A percentile compares a stretch with the other conserved stretches of the same genome.
Evolutionary conservation across 2,329 filamentous ascomycete species (phyloP).

Genomic region (Domatiomyces globalis): DNA sequence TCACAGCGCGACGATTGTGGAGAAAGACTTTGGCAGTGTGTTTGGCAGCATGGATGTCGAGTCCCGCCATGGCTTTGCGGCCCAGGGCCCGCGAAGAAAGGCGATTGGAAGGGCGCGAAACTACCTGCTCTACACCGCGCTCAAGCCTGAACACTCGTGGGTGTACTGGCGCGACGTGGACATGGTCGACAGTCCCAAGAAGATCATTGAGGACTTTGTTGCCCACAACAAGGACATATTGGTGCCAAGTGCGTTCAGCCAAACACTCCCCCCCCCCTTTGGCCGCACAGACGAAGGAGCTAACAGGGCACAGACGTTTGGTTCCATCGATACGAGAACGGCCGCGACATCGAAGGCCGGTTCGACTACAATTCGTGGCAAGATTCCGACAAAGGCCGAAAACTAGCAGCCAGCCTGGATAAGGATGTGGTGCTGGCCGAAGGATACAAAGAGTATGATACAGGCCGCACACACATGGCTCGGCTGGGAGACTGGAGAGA

Average conservation of each 20-base stretch:
- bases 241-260: constrained; percentile 64
- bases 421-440: constrained; percentile 79
- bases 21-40: constrained; percentile 75
- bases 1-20: constrained; percentile 66
- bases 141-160: constrained; percentile 94
- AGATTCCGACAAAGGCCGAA: constrained; percentile 72
- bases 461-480: constrained; percentile 79
- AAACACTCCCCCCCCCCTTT: background rate
- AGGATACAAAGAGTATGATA: constrained; percentile 89
- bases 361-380: constrained; percentile 99
- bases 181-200: constrained; percentile 75
- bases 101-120: constrained; percentile 83
- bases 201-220: constrained; percentile 88
- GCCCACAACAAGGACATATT: constrained; percentile 85
- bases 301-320: constrained; percentile 56
- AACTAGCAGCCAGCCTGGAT: constrained; percentile 56
- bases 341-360: constrained; percentile 79
- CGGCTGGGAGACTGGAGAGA: constrained; percentile 82
- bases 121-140: constrained; percentile 66
- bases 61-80: constrained; percentile 70
- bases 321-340: constrained; percentile 80
- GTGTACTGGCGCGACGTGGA: constrained; percentile 98
- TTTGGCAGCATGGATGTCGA: constrained; percentile 60
- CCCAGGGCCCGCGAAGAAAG: constrained; percentile 80
- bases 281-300: background rate